Evolutionary conservation across 2,329 filamentous ascomycete species (phyloP), one percentile per base, ranked within the genome.

Genomic region (Phoma sp.): DNA sequence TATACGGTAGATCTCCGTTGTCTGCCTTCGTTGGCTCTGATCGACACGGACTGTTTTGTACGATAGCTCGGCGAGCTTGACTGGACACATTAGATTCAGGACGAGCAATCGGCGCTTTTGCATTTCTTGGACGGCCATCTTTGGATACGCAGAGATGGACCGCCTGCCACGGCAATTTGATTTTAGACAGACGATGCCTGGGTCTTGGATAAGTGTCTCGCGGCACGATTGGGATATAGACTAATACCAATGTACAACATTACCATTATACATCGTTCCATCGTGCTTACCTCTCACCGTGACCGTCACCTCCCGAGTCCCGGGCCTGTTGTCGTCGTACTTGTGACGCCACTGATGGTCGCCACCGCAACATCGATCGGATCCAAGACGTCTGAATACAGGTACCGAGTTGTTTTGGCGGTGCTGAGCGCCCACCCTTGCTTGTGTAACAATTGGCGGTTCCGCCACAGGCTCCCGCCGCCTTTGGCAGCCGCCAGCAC

Each of bases 191-290:
- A 56, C 53, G 33, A 42, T 61, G 66, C 68, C 70, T 71, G 65
- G 66, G 69, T 69, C 64, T 65, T 55, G 59, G 61, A 56, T 54
- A 48, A 50, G 66, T 72, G 68, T 72, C 64, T 62, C 67, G 57
- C 61, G 67, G 67, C 72, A 69, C 62, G 42, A 56, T 60, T 62
- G 65, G 64, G 59, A 57, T 62, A 71, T 72, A 74, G 68, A 72
- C 66, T 74, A 74, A 73, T 74, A 59, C 50, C 62, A 69, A 68
- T 69, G 57, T 61, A 67, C 62, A 65, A 65, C 53, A 66, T 64
- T 60, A 52, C 36, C 52, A 52, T 45, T 23, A 29, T 42, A 39
- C 39, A 10, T 33, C 21, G n/a, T 18, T 29, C 14, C 21, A 34
- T 46, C 28, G 45, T 57, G 42, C 37, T 60, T 33, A 10, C 15